Evolutionary conservation across 2,329 filamentous ascomycete genomes (phyloP).

Genomic region (Fusarium luffae): DNA sequence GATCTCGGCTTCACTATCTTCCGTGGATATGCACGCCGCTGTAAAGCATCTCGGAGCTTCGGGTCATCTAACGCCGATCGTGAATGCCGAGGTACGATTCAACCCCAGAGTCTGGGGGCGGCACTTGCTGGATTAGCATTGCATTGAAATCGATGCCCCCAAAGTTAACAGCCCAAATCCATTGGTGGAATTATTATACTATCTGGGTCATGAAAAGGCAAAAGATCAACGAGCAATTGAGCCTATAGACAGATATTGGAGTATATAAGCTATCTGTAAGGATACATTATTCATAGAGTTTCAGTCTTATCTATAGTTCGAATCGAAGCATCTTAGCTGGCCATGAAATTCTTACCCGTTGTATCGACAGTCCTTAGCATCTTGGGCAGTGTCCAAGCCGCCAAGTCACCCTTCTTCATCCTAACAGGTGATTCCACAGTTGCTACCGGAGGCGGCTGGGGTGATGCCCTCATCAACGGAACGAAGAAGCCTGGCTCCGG

Average conservation of each 20-base stretch:
- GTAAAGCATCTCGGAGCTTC: neutral
- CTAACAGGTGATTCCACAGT: constrained; percentile 20
- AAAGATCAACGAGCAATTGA: neutral
- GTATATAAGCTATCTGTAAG: neutral
- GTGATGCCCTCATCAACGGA: constrained; percentile 1
- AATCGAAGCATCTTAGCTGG: neutral
- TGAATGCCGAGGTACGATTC: neutral
- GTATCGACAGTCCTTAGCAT: neutral
- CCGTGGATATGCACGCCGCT: neutral
- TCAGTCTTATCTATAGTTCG: neutral
- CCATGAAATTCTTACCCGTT: neutral
- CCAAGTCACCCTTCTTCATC: constrained; percentile 13
- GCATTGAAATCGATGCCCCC: neutral
- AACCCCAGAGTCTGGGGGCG: neutral
- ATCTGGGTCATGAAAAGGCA: neutral
- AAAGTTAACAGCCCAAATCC: neutral
- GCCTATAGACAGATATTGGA: neutral
- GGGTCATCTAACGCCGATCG: neutral
- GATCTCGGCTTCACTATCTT: neutral
- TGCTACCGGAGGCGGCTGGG: constrained; percentile 9
- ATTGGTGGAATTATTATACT: neutral
- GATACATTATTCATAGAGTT: neutral
- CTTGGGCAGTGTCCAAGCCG: neutral
- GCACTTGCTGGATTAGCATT: neutral
- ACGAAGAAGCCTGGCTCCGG: constrained; percentile 1